Evolutionary conservation across 768 basidiomycete genomes (phyloP).

Genomic region (Sarcodon sp.): DNA sequence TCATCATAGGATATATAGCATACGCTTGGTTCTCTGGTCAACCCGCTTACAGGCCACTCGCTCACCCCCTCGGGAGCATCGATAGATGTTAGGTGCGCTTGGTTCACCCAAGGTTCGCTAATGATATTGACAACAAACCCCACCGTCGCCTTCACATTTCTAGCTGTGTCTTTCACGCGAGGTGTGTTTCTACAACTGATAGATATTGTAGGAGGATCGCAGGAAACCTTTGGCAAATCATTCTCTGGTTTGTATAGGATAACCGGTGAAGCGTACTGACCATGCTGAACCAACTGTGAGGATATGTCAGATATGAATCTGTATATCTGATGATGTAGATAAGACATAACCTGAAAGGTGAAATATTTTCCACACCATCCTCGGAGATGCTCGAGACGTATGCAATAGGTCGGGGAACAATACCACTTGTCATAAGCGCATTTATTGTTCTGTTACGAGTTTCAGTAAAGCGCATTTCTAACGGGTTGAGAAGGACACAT

Average conservation of each 20-base stretch:
- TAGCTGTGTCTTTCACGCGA: conserved; percentile 27
- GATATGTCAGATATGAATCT: neutral
- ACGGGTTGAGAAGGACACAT: neutral
- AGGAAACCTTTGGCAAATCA: conserved; percentile 11
- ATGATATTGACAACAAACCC: conserved; percentile 47
- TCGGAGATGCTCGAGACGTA: conserved; percentile 24
- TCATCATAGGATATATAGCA: conserved; percentile 1
- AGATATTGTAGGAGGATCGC: conserved; percentile 29
- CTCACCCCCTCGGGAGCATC: conserved; percentile 23
- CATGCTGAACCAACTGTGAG: conserved; percentile 11
- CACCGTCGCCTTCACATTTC: conserved; percentile 32
- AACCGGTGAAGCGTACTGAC: neutral
- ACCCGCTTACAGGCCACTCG: conserved; percentile 29
- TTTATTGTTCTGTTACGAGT: conserved; percentile 11
- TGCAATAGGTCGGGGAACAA: conserved; percentile 30
- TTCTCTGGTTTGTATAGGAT: neutral
- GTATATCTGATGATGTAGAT: neutral
- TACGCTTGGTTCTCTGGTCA: conserved; percentile 26
- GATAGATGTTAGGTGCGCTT: conserved; percentile 23
- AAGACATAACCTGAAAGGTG: conserved; percentile 24
- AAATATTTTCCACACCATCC: conserved; percentile 23
- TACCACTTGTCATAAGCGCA: conserved; percentile 22
- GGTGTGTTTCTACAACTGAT: conserved; percentile 20
- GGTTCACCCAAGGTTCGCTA: conserved; percentile 31
- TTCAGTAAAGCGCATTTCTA: neutral